Percentiles rank a stretch among this genome's conserved stretches.
Evolutionary conservation across 495 filamentous ascomycete species (phyloP).

Genomic region (Xeromyces bisporus): DNA sequence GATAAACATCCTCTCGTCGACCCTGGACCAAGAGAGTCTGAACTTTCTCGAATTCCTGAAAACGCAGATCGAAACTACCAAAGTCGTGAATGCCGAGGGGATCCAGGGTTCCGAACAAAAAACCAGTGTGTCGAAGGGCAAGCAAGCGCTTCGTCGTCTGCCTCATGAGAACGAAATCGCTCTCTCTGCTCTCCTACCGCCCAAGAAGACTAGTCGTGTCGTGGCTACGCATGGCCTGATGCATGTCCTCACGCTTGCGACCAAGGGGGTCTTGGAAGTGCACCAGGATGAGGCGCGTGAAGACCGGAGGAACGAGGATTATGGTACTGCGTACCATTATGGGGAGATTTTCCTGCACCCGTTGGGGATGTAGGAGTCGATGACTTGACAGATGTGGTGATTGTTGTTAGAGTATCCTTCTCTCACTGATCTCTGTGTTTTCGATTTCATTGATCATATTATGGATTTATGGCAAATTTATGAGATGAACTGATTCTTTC

Average conservation of each 20-base stretch:
- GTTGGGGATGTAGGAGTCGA: conserved; percentile 3
- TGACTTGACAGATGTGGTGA: background rate
- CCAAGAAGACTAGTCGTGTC: conserved; percentile 29
- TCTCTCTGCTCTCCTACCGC: conserved; percentile 47
- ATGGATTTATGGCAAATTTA: conserved; percentile 1
- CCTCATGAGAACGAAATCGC: conserved; percentile 14
- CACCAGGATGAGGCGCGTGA: conserved; percentile 13
- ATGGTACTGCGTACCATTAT: conserved; percentile 13
- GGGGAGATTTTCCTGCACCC: conserved; percentile 16
- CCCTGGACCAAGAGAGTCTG: conserved; percentile 38
- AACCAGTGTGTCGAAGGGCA: conserved; percentile 4
- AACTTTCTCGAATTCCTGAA: conserved; percentile 46
- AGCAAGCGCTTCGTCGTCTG: conserved; percentile 10
- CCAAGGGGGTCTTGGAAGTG: conserved; percentile 32
- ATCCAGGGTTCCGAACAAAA: background rate
- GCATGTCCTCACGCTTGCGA: conserved; percentile 54
- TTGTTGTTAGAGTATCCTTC: background rate
- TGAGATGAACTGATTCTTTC: too few species aligned
- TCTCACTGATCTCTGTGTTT: background rate
- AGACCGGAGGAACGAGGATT: conserved; percentile 9
- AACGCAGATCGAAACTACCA: conserved; percentile 4
- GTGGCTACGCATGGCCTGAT: conserved; percentile 60
- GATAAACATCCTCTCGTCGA: conserved; percentile 26
- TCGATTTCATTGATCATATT: background rate
- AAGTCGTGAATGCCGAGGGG: background rate